Evolutionary conservation across 768 basidiomycete genomes (phyloP), one percentile per base, ranked within the genome.

Genomic region (Tylopilus rubrobrunneus): DNA sequence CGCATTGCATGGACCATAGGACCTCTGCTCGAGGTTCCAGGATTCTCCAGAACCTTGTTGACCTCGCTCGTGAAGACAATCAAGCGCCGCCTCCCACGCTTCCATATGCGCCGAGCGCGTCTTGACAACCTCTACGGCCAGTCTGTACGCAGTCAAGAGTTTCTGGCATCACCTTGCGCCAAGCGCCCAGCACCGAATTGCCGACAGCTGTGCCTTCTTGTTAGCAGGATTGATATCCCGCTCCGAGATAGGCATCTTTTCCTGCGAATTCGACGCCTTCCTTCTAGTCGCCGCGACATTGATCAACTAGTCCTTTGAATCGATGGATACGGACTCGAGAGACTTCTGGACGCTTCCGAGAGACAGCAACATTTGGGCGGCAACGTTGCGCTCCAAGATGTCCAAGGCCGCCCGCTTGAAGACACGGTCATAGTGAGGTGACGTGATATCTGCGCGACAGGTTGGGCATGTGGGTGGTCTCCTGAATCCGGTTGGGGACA

Each of bases 391-490:
- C 62, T 87, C 87, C 51, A 86, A 60, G 7, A 87, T 80, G 56
- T 86, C 85, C 44, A 89, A 68, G 44, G 79, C 74, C 0, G 85
- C 83, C 8, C 81, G 76, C 63, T 87, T 89, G 62, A 74, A 76
- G 34, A 80, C 68, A 4, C 85, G 77, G 7, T 84, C 79, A 57
- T 89, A 87, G 4, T 85, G 78, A 4, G 74, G 77, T 3, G 79
- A 71, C 1, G 77, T 81, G 53, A 89, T 81, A 2, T 78, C 73
- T 6, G 70, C 59, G 31, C 84, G 80, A 62, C 86, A 89, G 5
- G 77, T 79, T 0, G 86, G 86, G 56, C 87, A 89, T 0, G 73
- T 69, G 0, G 85, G 83, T 2, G 79, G 78, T 39, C 59, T 51
- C 40, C 28, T 68, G 62, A 70, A 75, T 7, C 69, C 72, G 15